Evolutionary conservation across 1,284 basidiomycete genomes (phyloP).

Genomic region (Ganoderma resinaceum): DNA sequence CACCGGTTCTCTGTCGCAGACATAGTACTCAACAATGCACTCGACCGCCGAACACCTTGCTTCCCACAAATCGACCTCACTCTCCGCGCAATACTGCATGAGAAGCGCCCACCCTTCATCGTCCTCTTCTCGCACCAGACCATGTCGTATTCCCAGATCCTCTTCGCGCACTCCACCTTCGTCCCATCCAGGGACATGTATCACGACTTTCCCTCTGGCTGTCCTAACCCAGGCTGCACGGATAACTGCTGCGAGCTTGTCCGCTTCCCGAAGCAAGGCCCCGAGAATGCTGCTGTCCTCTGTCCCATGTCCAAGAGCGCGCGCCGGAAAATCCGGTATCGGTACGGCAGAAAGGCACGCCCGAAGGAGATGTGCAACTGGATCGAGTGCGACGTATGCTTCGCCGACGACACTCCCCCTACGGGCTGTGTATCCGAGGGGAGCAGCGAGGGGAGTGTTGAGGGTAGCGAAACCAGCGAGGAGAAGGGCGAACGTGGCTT

Average conservation of each 20-base stretch:
- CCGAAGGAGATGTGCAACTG: conserved; percentile 77
- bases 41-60: conserved; percentile 71
- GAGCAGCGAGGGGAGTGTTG: conserved; percentile 51
- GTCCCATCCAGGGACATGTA: conserved; percentile 76
- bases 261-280: conserved; percentile 70
- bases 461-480: conserved; percentile 52
- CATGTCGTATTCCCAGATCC: conserved; percentile 78
- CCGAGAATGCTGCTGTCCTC: conserved; percentile 64
- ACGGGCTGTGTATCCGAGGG: conserved; percentile 22
- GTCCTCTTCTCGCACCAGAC: conserved; percentile 80
- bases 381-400: conserved; percentile 73
- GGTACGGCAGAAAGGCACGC: conserved; percentile 54
- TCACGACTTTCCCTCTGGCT: conserved; percentile 77
- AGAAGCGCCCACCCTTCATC: conserved; percentile 75
- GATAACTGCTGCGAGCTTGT: conserved; percentile 80
- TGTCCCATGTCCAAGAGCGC: conserved; percentile 50
- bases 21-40: conserved; percentile 68
- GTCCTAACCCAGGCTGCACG: conserved; percentile 76
- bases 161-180: conserved; percentile 72
- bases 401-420: conserved; percentile 50
- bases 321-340: conserved; percentile 44
- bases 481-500: conserved; percentile 25
- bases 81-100: conserved; percentile 72
- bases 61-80: conserved; percentile 81
- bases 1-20: conserved; percentile 45